Conservation (phyloP, 1,139 yeast genomes). For the Saccharomycopsis hybrid region DNA sequence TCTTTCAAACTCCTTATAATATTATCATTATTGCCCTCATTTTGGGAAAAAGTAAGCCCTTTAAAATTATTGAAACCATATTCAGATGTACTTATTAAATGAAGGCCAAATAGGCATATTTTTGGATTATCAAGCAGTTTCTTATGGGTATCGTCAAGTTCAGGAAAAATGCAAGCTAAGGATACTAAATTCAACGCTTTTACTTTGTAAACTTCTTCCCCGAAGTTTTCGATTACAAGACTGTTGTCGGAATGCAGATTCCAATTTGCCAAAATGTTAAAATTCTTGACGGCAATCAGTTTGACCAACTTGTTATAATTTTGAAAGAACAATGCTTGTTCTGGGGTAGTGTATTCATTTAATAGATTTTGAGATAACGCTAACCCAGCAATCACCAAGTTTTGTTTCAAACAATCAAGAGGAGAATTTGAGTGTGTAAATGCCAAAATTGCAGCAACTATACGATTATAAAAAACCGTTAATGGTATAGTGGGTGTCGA, state of each 20-base stretch:
- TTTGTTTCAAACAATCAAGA: conserved; percentile 7
- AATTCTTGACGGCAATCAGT: conserved; percentile 8
- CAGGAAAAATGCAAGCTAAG: conserved; percentile 12
- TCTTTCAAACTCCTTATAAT: neutral
- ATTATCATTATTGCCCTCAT: no score
- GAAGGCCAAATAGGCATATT: conserved; percentile 3
- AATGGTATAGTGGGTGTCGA: conserved; percentile 17
- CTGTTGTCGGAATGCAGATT: neutral
- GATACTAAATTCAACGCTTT: conserved; percentile 13
- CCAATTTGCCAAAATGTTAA: neutral
- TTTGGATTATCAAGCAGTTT: neutral
- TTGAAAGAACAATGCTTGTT: conserved; percentile 10
- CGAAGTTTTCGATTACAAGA: neutral
- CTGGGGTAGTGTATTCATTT: conserved; percentile 9
- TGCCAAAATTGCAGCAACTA: neutral
- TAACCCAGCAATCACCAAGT: conserved; percentile 16
- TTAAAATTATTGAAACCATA: conserved; percentile 5
- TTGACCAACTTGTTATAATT: conserved; percentile 11
- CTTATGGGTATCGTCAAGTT: neutral
- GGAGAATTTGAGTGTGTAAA: no score
- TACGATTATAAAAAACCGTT: conserved; percentile 12
- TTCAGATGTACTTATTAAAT: conserved; percentile 1
- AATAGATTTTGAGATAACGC: conserved; percentile 2
- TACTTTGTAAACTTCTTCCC: neutral
- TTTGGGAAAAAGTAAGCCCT: no score